Base-by-base conservation (phyloP, 768 basidiomycete species). In the Trametes maxima region DNA sequence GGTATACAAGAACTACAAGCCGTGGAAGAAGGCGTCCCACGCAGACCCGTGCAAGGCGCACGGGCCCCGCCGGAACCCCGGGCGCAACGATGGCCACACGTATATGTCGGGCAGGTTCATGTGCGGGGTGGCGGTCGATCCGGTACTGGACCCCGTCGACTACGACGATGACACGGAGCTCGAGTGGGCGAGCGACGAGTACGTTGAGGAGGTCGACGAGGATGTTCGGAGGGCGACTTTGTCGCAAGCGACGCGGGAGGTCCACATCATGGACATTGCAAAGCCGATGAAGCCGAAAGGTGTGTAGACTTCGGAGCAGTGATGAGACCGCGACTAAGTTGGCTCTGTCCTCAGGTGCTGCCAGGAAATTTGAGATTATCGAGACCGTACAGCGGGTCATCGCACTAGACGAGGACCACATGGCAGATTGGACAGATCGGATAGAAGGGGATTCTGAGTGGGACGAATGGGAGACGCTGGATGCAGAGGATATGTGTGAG, bases 191-290 rank as follows among this genome's bases (percentile, higher is more conserved):
- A 17, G 16, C 3, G 54, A 56, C 40, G 36, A 21, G 4, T 13
- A 8, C 10, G 33, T 13, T n/a, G n/a, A 39, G 5, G 24, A 44
- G 3, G 45, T 21, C 19, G 42, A 35, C 17, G 35, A 25, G 10
- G 24, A 35, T 17, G 17, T n/a, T n/a, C 33, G 33, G 43, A 6
- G 43, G 43, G n/a, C 16, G 35, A 21, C 10, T 6, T 11, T 10
- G 19, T 17, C 3, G 46, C 25, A 36, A 16, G 22, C 16, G 28
- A 19, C 40, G n/a, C 35, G n/a, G 44, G 43, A 63, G 52, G 62
- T 63, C 21, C 36, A 21, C 19, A 54, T 63, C 8, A 22, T 63
- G 57, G 62, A 63, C 57, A 58, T 63, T 17, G 62, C 62, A 22
- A 63, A 58, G 42, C 57, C 57, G 33, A 54, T 54, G 46, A 63